These are phyloP conservation scores for Schizochytrium sp. DNA, from an alignment of 108 stramenopile species.

Conservation along the genomic window DNA sequence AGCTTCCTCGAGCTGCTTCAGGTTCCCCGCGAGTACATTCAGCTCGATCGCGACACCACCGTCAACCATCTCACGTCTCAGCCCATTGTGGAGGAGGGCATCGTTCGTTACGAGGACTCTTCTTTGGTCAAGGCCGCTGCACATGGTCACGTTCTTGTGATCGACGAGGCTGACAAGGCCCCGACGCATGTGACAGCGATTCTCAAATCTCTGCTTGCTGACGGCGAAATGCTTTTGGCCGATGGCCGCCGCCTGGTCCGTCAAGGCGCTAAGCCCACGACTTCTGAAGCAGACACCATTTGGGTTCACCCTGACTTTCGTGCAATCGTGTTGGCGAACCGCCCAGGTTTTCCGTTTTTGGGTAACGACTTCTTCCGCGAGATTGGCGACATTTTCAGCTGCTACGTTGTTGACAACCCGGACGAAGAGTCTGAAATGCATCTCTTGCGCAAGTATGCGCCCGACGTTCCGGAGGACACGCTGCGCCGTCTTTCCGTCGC, in stretches of 20 bases:
- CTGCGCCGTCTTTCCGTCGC: conserved; percentile 47
- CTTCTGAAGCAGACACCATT: conserved; percentile 33
- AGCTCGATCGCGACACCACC: conserved; percentile 82
- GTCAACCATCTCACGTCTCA: conserved; percentile 53
- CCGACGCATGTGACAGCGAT: conserved; percentile 72
- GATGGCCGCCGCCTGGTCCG: conserved; percentile 58
- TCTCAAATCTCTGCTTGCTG: conserved; percentile 71
- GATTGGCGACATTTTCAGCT: conserved; percentile 67
- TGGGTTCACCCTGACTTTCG: conserved; percentile 65
- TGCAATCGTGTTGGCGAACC: conserved; percentile 69
- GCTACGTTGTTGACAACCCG: conserved; percentile 52
- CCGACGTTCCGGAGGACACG: conserved; percentile 33
- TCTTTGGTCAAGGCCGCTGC: conserved; percentile 70
- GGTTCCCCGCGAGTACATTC: conserved; percentile 77
- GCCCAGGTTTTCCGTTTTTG: conserved; percentile 77
- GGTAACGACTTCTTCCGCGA: conserved; percentile 71
- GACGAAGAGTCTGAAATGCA: conserved; percentile 57
- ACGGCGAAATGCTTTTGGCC: conserved; percentile 67
- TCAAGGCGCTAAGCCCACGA: not conserved
- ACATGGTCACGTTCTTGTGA: conserved; percentile 59
- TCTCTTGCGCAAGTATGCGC: conserved; percentile 59
- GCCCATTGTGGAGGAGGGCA: conserved; percentile 64
- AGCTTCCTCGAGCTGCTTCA: conserved; percentile 48
- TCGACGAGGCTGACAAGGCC: conserved; percentile 90
- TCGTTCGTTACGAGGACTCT: conserved; percentile 62